Conservation (phyloP, 108 stramenopile genomes). For the Nitzschia sp. region DNA sequence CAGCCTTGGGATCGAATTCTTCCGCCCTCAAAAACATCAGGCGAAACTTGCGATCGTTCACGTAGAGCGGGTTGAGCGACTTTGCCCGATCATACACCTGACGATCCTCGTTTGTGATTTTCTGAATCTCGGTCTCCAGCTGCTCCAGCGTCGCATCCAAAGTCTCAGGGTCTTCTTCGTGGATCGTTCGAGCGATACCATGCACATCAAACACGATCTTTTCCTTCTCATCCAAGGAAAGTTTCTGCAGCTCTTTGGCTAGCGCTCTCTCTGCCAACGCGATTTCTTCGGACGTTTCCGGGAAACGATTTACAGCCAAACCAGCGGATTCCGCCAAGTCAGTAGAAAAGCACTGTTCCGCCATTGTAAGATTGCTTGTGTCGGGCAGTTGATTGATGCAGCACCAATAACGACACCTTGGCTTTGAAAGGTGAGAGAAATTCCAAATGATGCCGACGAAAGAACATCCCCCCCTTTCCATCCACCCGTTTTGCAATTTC, state of each 20-base stretch:
- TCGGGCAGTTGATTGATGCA: too few relatives aligned
- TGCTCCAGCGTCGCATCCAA: not conserved
- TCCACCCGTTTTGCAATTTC: too few relatives aligned
- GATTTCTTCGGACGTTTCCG: not conserved
- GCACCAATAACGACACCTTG: too few relatives aligned
- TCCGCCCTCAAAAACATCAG: constrained; percentile 41
- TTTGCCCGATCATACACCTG: not conserved
- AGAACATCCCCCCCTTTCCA: too few relatives aligned
- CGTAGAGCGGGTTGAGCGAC: constrained; percentile 9
- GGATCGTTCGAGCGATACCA: not conserved
- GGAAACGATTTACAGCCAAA: not conserved
- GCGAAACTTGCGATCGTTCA: constrained; percentile 12
- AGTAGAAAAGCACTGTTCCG: not conserved
- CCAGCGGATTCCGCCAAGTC: constrained; percentile 8
- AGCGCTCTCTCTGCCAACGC: not conserved
- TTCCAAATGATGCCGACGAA: too few relatives aligned
- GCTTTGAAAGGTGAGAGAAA: too few relatives aligned
- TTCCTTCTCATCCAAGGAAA: constrained; percentile 16
- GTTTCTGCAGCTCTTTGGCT: constrained; percentile 14
- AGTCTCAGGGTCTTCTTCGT: constrained; percentile 7
- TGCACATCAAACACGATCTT: constrained; percentile 6
- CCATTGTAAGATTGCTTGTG: too few relatives aligned
- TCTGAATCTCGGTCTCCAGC: not conserved
- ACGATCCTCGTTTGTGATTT: too few relatives aligned
- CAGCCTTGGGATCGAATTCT: constrained; percentile 23